A percentile compares a stretch with the other conserved stretches of the same genome.
These are phyloP conservation scores for Malassezia nana DNA, from an alignment of 1,284 basidiomycete genomes.

Conservation along the genomic window DNA sequence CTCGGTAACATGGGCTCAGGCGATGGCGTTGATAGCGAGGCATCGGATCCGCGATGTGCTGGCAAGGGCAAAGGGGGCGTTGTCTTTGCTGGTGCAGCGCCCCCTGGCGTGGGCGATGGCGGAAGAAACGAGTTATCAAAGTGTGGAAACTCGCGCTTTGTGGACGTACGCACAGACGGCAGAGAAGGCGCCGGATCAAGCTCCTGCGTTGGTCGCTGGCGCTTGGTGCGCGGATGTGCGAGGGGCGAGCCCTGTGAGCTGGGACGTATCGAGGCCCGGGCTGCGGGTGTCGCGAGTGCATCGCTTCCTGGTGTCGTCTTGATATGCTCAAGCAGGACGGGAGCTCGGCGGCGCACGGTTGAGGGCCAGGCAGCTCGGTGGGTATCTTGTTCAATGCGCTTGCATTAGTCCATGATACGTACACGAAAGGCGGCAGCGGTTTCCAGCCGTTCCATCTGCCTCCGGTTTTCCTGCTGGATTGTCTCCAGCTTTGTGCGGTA, in stretches of 20 bases:
- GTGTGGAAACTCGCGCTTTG: constrained; percentile 9
- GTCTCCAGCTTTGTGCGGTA: constrained; percentile 23
- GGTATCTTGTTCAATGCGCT: constrained; percentile 35
- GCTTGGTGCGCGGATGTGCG: constrained; percentile 2
- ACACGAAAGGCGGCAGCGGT: constrained; percentile 30
- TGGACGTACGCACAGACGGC: not conserved
- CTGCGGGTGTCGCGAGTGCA: not conserved
- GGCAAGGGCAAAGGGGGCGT: constrained; percentile 1
- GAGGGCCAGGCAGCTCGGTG: constrained; percentile 32
- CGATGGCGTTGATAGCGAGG: constrained; percentile 7
- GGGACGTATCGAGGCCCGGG: not conserved
- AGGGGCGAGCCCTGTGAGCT: not conserved
- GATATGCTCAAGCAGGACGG: constrained; percentile 10
- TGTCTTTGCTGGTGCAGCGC: not conserved
- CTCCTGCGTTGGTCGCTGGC: not conserved
- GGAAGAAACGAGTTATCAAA: constrained; percentile 14
- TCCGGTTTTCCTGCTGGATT: constrained; percentile 26
- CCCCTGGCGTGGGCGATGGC: not conserved
- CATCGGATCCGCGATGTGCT: not conserved
- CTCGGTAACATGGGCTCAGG: not conserved
- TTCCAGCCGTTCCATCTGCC: constrained; percentile 27
- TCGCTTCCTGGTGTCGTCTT: not conserved
- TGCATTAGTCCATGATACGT: not conserved
- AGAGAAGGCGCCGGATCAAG: not conserved
- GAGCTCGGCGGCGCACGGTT: constrained; percentile 23